These are phyloP conservation scores for Tilletiopsis washingtonensis DNA, from an alignment of 1,284 basidiomycete genomes.

Conservation along the genomic window DNA sequence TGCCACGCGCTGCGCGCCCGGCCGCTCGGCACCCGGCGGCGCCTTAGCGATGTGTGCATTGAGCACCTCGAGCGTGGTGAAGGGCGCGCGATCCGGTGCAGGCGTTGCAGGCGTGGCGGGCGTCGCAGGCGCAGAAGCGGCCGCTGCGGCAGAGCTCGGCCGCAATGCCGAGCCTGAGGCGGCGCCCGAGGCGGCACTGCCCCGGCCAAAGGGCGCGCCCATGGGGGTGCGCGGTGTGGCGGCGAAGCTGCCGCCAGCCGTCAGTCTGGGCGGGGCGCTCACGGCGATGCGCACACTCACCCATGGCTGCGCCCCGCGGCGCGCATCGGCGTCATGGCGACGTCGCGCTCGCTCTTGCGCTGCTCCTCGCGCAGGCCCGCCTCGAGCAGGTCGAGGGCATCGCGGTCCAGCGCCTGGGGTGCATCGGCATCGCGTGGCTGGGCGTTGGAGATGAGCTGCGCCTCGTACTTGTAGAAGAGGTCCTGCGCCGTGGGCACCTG, in stretches of 20 bases:
- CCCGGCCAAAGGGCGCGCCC: background rate
- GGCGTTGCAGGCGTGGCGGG: background rate
- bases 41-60: constrained; percentile 16
- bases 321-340: too few relatives aligned
- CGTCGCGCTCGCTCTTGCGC: background rate
- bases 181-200: background rate
- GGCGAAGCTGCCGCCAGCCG: too few relatives aligned
- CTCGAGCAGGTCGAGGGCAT: constrained; percentile 15
- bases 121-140: too few relatives aligned
- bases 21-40: background rate
- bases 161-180: constrained; percentile 15
- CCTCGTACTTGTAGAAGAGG: constrained; percentile 37
- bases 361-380: constrained; percentile 21
- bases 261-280: too few relatives aligned
- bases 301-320: too few relatives aligned
- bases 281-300: too few relatives aligned
- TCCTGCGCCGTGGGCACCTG: constrained; percentile 14
- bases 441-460: constrained; percentile 22
- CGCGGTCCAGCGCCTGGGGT: constrained; percentile 15
- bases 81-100: background rate
- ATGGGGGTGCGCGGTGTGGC: too few relatives aligned
- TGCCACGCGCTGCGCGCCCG: constrained; percentile 19
- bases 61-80: constrained; percentile 27
- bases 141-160: too few relatives aligned
- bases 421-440: constrained; percentile 13